These are phyloP conservation scores for Musa beccarii DNA, from an alignment of 176 grass and related monocot genomes.

Conservation along the genomic window DNA sequence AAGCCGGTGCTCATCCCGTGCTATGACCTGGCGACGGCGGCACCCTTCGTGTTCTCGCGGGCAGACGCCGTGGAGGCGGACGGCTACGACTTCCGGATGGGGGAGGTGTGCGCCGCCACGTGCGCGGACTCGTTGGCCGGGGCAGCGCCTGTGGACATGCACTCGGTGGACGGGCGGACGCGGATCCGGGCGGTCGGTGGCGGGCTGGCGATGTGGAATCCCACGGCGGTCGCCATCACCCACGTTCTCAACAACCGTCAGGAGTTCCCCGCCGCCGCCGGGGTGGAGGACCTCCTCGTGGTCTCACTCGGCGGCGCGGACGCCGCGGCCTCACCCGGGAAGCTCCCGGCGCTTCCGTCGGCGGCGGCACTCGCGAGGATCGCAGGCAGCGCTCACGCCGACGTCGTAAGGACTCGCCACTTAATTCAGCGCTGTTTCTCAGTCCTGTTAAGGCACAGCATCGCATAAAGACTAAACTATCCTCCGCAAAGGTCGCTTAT, in stretches of 20 bases:
- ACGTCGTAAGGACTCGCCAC: constrained; percentile 32
- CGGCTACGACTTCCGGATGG: constrained; percentile 75
- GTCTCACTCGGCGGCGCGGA: constrained; percentile 49
- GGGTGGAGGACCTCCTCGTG: constrained; percentile 50
- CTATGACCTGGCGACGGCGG: constrained; percentile 47
- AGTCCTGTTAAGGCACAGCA: neutral
- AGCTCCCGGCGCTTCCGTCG: neutral
- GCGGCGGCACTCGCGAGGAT: constrained; percentile 39
- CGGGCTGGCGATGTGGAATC: constrained; percentile 31
- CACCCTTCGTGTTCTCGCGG: constrained; percentile 87
- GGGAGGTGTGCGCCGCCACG: constrained; percentile 53
- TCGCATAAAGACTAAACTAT: constrained; percentile 5
- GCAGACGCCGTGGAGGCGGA: constrained; percentile 83
- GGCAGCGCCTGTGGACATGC: constrained; percentile 28
- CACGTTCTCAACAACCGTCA: constrained; percentile 76
- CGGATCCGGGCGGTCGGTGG: constrained; percentile 33
- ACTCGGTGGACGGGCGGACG: constrained; percentile 43
- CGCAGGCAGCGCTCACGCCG: constrained; percentile 64
- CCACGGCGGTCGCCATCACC: constrained; percentile 47
- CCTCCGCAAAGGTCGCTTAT: neutral
- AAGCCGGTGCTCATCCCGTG: constrained; percentile 80
- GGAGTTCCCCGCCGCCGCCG: constrained; percentile 60
- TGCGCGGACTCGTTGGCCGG: constrained; percentile 12
- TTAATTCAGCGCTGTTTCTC: neutral
- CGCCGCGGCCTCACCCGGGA: neutral